Evolutionary conservation across 768 basidiomycete species (phyloP).

Genomic region (Cytidiella melzeri): DNA sequence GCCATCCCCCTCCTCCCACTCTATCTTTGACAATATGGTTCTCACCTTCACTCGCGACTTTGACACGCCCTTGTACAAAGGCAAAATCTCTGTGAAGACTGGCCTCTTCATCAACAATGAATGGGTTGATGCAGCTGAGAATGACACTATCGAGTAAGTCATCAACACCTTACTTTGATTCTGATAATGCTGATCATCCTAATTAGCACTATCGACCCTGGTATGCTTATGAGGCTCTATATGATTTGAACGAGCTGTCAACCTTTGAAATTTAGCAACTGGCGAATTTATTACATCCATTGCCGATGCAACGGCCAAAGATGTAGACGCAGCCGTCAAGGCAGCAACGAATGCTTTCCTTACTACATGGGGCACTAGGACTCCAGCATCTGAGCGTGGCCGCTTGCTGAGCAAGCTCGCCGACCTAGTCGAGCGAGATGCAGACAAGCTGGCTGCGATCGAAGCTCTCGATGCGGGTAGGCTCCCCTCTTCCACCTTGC

Average conservation of each 20-base stretch:
- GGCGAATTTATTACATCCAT: conserved; percentile 32
- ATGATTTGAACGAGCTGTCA: background rate
- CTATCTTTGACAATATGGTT: background rate
- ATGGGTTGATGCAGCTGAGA: conserved; percentile 10
- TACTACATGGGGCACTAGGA: conserved; percentile 32
- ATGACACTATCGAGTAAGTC: conserved; percentile 10
- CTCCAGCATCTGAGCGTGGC: conserved; percentile 27
- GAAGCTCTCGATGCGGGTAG: conserved; percentile 34
- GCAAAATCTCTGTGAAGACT: conserved; percentile 21
- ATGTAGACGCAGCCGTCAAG: conserved; percentile 41
- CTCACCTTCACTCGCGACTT: conserved; percentile 19
- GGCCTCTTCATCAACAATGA: conserved; percentile 40
- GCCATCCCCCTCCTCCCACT: background rate
- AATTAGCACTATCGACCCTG: conserved; percentile 2
- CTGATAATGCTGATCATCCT: background rate
- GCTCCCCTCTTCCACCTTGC: background rate
- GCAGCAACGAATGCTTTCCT: conserved; percentile 34
- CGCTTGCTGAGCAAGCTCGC: conserved; percentile 35
- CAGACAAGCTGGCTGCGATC: conserved; percentile 35
- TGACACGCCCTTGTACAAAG: conserved; percentile 21
- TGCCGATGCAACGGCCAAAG: conserved; percentile 30
- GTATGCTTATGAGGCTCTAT: background rate
- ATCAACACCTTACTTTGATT: background rate
- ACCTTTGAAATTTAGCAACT: conserved; percentile 24
- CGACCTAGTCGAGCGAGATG: conserved; percentile 38